Evolutionary conservation across 148 eudicot genomes (phyloP).

Genomic region (Polygonum maritimum): DNA sequence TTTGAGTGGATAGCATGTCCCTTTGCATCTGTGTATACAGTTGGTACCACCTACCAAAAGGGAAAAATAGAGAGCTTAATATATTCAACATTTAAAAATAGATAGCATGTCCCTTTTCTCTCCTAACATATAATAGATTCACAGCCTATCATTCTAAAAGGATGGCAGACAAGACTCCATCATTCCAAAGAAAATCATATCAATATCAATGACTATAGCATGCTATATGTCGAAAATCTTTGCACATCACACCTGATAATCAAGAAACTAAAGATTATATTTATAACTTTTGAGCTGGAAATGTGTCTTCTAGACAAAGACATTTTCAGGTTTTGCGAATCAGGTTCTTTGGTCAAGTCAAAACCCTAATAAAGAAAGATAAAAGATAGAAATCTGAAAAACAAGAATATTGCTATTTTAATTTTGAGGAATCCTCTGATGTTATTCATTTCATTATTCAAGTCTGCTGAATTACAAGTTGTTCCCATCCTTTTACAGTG

Average conservation of each 20-base stretch:
- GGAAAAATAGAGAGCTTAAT: not conserved
- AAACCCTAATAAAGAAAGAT: no score
- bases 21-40: constrained; percentile 63
- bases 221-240: not conserved
- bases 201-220: not conserved
- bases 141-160: not conserved
- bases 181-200: not conserved
- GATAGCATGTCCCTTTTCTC: not conserved
- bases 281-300: not conserved
- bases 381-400: no score
- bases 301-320: not conserved
- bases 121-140: not conserved
- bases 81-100: not conserved
- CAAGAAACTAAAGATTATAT: not conserved
- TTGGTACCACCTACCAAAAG: constrained; percentile 71
- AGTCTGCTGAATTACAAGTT: no score
- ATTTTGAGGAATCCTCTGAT: no score
- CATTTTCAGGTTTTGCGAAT: not conserved
- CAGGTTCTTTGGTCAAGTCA: not conserved
- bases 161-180: not conserved
- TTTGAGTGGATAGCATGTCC: constrained; percentile 80
- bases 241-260: not conserved
- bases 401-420: no score
- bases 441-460: no score
- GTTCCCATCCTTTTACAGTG: no score